phyloP scores from a whole-genome alignment of 768 basidiomycete species.

The Lactifluus hygrophoroides region DNA sequence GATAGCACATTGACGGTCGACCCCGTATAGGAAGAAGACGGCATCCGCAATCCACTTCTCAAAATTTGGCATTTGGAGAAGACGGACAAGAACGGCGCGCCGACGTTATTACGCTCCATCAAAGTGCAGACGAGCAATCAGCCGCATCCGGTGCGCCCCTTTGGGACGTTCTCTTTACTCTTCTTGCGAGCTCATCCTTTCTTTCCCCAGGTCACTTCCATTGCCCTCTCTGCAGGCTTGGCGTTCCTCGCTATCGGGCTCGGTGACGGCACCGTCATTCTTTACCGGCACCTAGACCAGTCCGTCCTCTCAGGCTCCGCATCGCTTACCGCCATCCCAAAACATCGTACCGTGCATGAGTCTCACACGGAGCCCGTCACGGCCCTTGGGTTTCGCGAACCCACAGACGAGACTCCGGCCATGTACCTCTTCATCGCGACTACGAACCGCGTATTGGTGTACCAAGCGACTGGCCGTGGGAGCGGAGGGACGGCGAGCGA shows the following conservation, averaged over 20 bases:
- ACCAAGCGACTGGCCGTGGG: constrained; percentile 64
- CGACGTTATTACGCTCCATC: constrained; percentile 59
- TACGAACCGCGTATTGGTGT: constrained; percentile 67
- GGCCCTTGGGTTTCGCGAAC: constrained; percentile 79
- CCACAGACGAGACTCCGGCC: constrained; percentile 29
- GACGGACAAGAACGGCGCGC: constrained; percentile 54
- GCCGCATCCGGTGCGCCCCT: constrained; percentile 58
- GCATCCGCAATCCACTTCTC: constrained; percentile 54
- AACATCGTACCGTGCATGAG: constrained; percentile 78
- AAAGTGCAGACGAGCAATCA: constrained; percentile 70
- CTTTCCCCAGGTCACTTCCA: constrained; percentile 43
- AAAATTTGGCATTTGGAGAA: constrained; percentile 87
- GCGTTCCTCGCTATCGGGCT: constrained; percentile 87
- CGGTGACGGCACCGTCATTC: constrained; percentile 88
- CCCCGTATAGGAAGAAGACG: constrained; percentile 64
- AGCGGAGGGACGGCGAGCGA: constrained; percentile 56
- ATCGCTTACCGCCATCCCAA: constrained; percentile 71
- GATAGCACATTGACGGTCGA: constrained; percentile 4
- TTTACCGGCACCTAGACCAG: constrained; percentile 88
- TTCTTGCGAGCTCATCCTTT: not conserved
- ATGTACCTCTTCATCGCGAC: constrained; percentile 82
- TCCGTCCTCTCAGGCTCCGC: constrained; percentile 61
- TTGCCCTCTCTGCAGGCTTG: constrained; percentile 70
- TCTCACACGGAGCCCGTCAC: constrained; percentile 84
- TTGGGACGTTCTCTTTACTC: not conserved